Conservation (phyloP, 768 basidiomycete species). For the Podaxis carcinomalis region DNA sequence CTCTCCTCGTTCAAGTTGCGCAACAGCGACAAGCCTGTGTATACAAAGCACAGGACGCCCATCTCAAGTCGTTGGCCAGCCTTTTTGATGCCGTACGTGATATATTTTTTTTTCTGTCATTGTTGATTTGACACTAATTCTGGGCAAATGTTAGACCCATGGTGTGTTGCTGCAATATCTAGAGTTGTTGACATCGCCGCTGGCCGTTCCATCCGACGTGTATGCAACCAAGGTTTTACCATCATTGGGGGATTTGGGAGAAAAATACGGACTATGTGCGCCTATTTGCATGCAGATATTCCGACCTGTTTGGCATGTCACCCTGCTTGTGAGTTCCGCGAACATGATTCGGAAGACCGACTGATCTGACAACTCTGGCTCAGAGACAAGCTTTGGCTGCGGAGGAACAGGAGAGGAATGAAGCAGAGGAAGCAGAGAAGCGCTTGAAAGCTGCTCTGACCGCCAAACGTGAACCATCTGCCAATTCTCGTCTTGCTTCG, state of each 20-base stretch:
- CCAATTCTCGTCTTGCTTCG: constrained; percentile 59
- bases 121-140: constrained; percentile 14
- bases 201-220: constrained; percentile 62
- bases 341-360: neutral
- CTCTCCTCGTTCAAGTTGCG: constrained; percentile 87
- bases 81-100: constrained; percentile 82
- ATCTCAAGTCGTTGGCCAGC: constrained; percentile 82
- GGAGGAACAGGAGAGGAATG: constrained; percentile 53
- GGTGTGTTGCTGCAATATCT: constrained; percentile 90
- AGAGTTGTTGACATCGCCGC: constrained; percentile 76
- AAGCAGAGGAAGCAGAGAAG: constrained; percentile 72
- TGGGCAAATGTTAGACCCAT: constrained; percentile 58
- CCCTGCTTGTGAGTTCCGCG: constrained; percentile 49
- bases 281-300: constrained; percentile 93
- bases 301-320: constrained; percentile 70
- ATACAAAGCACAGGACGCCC: constrained; percentile 65
- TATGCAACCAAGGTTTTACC: constrained; percentile 77
- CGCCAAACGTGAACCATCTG: constrained; percentile 69
- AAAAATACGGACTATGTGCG: constrained; percentile 74
- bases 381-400: constrained; percentile 59
- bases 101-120: constrained; percentile 7
- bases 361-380: constrained; percentile 3
- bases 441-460: constrained; percentile 76
- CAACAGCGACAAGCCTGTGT: constrained; percentile 88
- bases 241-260: constrained; percentile 65